A percentile compares a stretch with the other conserved stretches of the same genome.
Evolutionary conservation across 352 stramenopile genomes (phyloP).

Genomic region (Thraustochytrium sp.): DNA sequence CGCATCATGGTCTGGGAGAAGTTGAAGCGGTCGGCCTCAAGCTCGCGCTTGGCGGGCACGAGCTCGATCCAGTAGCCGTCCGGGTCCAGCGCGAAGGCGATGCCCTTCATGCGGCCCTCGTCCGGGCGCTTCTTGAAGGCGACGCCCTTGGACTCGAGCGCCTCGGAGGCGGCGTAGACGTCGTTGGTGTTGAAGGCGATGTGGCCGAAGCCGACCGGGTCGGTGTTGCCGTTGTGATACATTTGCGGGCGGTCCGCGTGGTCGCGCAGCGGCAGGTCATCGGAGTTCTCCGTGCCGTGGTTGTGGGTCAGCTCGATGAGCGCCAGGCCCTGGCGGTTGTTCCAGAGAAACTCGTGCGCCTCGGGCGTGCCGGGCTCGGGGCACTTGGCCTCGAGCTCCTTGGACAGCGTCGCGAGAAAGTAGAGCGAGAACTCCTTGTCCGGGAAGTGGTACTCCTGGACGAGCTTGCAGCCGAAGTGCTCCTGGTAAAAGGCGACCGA

Average conservation of each 20-base stretch:
- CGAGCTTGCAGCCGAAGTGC: conserved; percentile 71
- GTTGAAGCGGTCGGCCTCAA: conserved; percentile 57
- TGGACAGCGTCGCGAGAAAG: conserved; percentile 65
- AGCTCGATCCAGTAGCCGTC: conserved; percentile 78
- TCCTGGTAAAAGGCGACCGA: conserved; percentile 70
- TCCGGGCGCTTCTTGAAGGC: conserved; percentile 81
- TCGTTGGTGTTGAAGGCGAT: conserved; percentile 69
- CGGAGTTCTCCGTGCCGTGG: conserved; percentile 60
- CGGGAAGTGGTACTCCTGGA: conserved; percentile 66
- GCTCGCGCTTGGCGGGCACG: conserved; percentile 54
- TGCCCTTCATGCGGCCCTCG: conserved; percentile 71
- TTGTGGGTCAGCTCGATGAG: conserved; percentile 69
- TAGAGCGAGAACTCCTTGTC: conserved; percentile 68
- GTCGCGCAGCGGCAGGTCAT: neutral
- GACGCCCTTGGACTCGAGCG: conserved; percentile 64
- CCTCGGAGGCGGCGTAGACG: conserved; percentile 66
- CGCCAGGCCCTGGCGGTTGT: neutral
- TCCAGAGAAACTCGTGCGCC: neutral
- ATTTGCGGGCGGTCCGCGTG: conserved; percentile 32
- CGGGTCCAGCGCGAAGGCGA: conserved; percentile 72
- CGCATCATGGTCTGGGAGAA: conserved; percentile 79
- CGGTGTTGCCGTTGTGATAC: conserved; percentile 70
- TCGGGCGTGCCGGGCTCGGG: neutral
- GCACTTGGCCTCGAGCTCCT: neutral
- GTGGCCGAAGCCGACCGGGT: conserved; percentile 78